Evolutionary conservation across 139 green algal species (phyloP).

Genomic region (Edaphochlamys debaryana): DNA sequence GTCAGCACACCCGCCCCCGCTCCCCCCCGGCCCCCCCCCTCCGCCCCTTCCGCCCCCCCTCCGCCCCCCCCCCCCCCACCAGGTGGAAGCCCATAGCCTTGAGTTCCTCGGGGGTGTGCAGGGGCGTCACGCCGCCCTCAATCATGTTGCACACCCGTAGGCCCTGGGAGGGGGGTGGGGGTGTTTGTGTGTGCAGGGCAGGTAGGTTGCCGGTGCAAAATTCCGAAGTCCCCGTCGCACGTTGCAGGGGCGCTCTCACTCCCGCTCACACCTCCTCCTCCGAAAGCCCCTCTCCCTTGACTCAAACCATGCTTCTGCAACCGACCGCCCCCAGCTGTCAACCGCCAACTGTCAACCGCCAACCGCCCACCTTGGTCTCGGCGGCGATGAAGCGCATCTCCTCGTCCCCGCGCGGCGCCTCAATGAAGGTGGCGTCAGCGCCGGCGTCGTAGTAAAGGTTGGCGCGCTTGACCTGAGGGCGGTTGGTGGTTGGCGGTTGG

Average conservation of each 20-base stretch:
- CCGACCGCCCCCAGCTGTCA: too few relatives aligned
- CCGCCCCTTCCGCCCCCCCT: too few relatives aligned
- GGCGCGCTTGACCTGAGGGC: slow-evolving; percentile 67
- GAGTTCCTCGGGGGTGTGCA: slow-evolving; percentile 60
- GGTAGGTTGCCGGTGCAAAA: background rate
- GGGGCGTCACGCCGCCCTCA: slow-evolving; percentile 74
- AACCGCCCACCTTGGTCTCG: slow-evolving; percentile 55
- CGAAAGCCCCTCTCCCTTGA: too few relatives aligned
- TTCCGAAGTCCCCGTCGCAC: background rate
- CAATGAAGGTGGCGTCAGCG: slow-evolving; percentile 79
- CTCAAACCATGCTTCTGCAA: too few relatives aligned
- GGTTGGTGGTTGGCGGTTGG: too few relatives aligned
- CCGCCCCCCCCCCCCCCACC: too few relatives aligned
- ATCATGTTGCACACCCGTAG: slow-evolving; percentile 79
- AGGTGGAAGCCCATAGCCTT: slow-evolving; percentile 79
- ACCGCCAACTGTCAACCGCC: too few relatives aligned
- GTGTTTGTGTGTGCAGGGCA: background rate
- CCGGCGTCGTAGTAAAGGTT: slow-evolving; percentile 83
- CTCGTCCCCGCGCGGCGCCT: slow-evolving; percentile 72
- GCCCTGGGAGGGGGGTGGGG: slow-evolving; percentile 44
- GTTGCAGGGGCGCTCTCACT: too few relatives aligned
- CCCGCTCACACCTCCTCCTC: too few relatives aligned
- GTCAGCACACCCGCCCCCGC: too few relatives aligned
- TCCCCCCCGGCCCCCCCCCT: too few relatives aligned
- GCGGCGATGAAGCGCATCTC: slow-evolving; percentile 74